These are phyloP conservation scores for Porodaedalea pini DNA, from an alignment of 1,284 basidiomycete species.

Conservation along the genomic window DNA sequence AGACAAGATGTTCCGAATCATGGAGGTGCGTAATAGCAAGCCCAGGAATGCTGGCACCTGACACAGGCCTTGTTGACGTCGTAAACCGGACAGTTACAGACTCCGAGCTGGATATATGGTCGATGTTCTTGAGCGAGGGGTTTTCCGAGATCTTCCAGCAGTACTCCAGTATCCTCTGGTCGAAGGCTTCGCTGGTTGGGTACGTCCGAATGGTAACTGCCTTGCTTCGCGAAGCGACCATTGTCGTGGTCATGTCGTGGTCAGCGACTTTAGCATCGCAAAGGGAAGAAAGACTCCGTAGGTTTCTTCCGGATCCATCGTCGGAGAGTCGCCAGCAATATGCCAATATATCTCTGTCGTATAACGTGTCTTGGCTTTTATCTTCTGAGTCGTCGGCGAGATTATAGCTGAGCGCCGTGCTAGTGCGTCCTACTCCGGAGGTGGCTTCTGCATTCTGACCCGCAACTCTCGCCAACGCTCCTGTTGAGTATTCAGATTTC, in stretches of 20 bases:
- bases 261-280: background rate
- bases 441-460: background rate
- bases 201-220: background rate
- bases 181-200: background rate
- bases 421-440: background rate
- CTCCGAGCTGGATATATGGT: background rate
- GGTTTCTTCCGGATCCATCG: background rate
- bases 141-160: conserved; percentile 12
- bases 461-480: background rate
- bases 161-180: conserved; percentile 10
- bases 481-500: background rate
- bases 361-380: background rate
- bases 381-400: background rate
- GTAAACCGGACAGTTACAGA: background rate
- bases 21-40: conserved; percentile 23
- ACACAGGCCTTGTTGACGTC: background rate
- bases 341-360: conserved; percentile 7
- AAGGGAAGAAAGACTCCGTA: background rate
- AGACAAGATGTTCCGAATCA: conserved; percentile 4
- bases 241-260: background rate
- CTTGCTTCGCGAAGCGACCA: background rate
- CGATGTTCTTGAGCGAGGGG: background rate
- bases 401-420: background rate
- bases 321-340: conserved; percentile 12
- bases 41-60: background rate